phyloP scores from a whole-genome alignment of 805 yeast species.

The Metschnikowia aberdeeniae region DNA sequence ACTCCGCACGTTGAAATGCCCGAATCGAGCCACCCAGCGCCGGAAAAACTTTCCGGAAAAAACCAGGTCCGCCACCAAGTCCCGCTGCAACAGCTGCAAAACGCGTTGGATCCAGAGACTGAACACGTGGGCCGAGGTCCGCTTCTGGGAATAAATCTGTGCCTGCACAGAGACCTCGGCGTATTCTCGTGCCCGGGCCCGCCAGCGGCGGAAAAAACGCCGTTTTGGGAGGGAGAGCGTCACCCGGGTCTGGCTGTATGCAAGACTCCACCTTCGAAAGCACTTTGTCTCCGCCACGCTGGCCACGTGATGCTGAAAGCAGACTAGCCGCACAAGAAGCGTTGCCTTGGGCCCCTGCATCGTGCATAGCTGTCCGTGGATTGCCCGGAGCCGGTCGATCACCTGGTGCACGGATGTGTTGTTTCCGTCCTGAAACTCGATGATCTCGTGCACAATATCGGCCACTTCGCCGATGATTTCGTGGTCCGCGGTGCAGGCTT shows the following conservation, averaged over 20 bases:
- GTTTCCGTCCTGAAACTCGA: conserved; percentile 28
- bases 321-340: background rate
- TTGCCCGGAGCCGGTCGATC: background rate
- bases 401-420: conserved; percentile 4
- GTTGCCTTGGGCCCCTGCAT: background rate
- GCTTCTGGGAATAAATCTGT: background rate
- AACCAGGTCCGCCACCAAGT: background rate
- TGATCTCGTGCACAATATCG: conserved; percentile 20
- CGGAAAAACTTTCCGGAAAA: background rate
- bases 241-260: background rate
- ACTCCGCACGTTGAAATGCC: background rate
- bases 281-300: background rate
- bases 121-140: background rate
- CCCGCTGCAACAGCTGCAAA: background rate
- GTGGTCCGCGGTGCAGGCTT: conserved; percentile 18
- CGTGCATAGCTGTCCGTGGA: background rate
- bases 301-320: background rate
- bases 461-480: conserved; percentile 21
- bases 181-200: background rate
- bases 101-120: conserved; percentile 1
- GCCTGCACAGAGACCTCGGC: background rate
- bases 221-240: background rate
- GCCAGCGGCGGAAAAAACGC: background rate
- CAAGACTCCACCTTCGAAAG: background rate
- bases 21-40: background rate